Percentiles rank a stretch among this genome's conserved stretches.
These are phyloP conservation scores for Phytophthora citrophthora DNA, from an alignment of 352 stramenopile genomes.

Conservation along the genomic window DNA sequence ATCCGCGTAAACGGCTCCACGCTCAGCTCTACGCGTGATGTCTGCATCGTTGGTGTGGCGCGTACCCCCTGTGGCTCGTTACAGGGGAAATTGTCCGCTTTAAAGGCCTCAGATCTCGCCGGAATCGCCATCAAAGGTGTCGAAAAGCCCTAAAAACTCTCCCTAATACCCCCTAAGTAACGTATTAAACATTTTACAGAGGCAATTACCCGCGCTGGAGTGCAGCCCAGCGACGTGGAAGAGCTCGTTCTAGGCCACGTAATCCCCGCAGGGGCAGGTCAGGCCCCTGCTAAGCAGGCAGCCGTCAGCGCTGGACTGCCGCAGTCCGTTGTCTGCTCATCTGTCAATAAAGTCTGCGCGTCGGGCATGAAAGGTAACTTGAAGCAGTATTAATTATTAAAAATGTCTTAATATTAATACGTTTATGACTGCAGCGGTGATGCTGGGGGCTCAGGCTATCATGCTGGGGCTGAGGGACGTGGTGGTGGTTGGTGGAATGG, in stretches of 20 bases:
- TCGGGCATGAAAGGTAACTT: slow-evolving; percentile 89
- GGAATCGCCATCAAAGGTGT: slow-evolving; percentile 81
- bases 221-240: slow-evolving; percentile 73
- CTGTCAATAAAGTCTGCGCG: slow-evolving; percentile 98
- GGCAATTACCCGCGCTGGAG: slow-evolving; percentile 54
- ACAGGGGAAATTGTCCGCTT: slow-evolving; percentile 78
- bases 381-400: background rate
- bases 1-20: slow-evolving; percentile 5
- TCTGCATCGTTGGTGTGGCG: slow-evolving; percentile 94
- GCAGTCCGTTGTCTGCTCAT: slow-evolving; percentile 91
- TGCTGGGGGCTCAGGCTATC: slow-evolving; percentile 89
- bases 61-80: slow-evolving; percentile 96
- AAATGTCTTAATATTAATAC: background rate
- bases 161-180: background rate
- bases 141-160: background rate
- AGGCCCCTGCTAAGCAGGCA: slow-evolving; percentile 94
- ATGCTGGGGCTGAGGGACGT: slow-evolving; percentile 80
- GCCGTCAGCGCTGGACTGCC: slow-evolving; percentile 74
- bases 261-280: slow-evolving; percentile 93
- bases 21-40: slow-evolving; percentile 45
- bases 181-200: slow-evolving; percentile 18
- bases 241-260: slow-evolving; percentile 97
- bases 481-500: slow-evolving; percentile 93
- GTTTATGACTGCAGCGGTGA: slow-evolving; percentile 50
- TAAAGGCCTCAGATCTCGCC: slow-evolving; percentile 92